These are phyloP conservation scores for Pelargonium citronellum DNA, from an alignment of 441 rosid genomes.

Conservation along the genomic window DNA sequence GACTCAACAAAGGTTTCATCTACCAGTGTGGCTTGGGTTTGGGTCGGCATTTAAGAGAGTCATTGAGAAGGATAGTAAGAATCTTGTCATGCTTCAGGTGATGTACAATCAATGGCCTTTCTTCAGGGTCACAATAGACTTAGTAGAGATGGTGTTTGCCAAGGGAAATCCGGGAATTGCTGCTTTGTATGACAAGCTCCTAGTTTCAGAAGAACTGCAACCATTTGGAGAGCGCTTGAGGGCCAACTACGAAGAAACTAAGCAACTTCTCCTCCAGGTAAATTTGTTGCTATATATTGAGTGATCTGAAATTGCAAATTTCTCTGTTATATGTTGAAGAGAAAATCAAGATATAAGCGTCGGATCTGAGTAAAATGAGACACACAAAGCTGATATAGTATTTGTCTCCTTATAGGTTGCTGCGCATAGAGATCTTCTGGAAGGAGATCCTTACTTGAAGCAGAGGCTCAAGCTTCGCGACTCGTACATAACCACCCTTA, in stretches of 20 bases:
- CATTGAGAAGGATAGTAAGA: constrained; percentile 53
- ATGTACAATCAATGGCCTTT: constrained; percentile 80
- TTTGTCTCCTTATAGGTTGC: constrained; percentile 39
- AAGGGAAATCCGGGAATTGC: constrained; percentile 92
- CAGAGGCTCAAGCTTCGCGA: background rate
- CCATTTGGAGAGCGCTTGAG: constrained; percentile 31
- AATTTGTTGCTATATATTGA: background rate
- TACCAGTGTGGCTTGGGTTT: constrained; percentile 70
- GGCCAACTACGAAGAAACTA: constrained; percentile 64
- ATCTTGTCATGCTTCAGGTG: constrained; percentile 69
- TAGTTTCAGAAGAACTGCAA: constrained; percentile 76
- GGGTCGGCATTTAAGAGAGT: constrained; percentile 66
- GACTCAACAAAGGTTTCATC: constrained; percentile 53
- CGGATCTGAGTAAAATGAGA: too few species aligned
- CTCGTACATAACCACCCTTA: background rate
- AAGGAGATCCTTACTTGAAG: constrained; percentile 70
- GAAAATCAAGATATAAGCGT: too few species aligned
- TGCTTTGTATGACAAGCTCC: constrained; percentile 72
- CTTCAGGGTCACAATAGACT: constrained; percentile 59
- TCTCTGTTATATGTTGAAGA: too few species aligned
- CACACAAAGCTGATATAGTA: too few species aligned
- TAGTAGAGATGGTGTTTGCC: constrained; percentile 94
- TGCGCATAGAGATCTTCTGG: constrained; percentile 82
- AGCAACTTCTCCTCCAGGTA: constrained; percentile 77
- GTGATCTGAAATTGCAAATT: too few species aligned